These are phyloP conservation scores for Monosporozyma unispora DNA, from an alignment of 805 yeast genomes.

Conservation along the genomic window DNA sequence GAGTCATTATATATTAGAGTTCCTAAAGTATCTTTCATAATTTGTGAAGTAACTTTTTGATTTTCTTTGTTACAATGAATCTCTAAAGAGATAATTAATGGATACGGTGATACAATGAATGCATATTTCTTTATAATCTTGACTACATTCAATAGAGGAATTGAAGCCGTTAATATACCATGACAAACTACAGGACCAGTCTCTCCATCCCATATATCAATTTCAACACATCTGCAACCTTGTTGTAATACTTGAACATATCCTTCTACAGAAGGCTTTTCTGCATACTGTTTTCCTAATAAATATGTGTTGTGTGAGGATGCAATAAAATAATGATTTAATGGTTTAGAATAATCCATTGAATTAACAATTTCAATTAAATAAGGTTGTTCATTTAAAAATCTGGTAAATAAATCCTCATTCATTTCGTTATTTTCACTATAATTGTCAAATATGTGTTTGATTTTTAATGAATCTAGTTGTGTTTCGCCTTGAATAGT, in stretches of 20 bases:
- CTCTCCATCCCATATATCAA: constrained; percentile 89
- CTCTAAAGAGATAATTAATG: constrained; percentile 80
- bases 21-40: constrained; percentile 50
- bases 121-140: constrained; percentile 74
- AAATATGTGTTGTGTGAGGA: constrained; percentile 94
- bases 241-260: constrained; percentile 78
- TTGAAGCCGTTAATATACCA: constrained; percentile 76
- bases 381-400: constrained; percentile 27
- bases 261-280: constrained; percentile 81
- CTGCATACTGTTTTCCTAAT: constrained; percentile 79
- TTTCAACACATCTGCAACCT: constrained; percentile 92
- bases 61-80: constrained; percentile 63
- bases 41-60: constrained; percentile 50
- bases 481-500: constrained; percentile 38
- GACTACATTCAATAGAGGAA: constrained; percentile 60
- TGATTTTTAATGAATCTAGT: constrained; percentile 22
- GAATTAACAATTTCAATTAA: constrained; percentile 11
- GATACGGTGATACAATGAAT: constrained; percentile 78
- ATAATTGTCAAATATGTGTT: constrained; percentile 34
- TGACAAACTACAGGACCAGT: constrained; percentile 82
- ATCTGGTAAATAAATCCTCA: constrained; percentile 23
- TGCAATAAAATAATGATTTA: constrained; percentile 80
- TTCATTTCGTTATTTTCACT: constrained; percentile 12
- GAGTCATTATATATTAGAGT: constrained; percentile 38
- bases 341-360: constrained; percentile 47